These are phyloP conservation scores for Thoreauomyces humboldtii DNA, from an alignment of 192 early-diverging fungal genomes.

Conservation along the genomic window DNA sequence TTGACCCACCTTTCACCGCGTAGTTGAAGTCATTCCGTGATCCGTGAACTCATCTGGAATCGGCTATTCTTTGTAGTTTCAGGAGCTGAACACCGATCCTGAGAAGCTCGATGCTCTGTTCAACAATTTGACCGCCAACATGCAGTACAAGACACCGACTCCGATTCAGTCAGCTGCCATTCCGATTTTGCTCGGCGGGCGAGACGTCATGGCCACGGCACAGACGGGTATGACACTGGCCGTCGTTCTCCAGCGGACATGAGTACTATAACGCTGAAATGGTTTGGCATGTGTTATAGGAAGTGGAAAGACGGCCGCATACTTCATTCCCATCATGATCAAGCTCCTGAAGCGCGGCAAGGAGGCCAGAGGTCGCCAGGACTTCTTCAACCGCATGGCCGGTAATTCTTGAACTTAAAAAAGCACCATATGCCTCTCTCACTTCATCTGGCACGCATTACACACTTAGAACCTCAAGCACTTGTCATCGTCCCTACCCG, in stretches of 20 bases:
- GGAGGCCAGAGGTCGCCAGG: no score
- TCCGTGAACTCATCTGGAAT: neutral
- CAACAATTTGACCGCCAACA: constrained; percentile 71
- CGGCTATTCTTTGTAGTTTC: constrained; percentile 26
- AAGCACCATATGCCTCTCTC: no score
- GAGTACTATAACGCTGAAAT: neutral
- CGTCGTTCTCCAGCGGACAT: neutral
- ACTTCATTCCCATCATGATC: constrained; percentile 53
- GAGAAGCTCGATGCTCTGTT: constrained; percentile 53
- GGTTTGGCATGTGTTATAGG: constrained; percentile 39
- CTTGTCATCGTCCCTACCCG: constrained; percentile 93
- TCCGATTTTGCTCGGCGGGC: constrained; percentile 35
- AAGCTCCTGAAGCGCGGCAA: constrained; percentile 24
- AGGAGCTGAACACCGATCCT: constrained; percentile 50
- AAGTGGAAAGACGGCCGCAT: constrained; percentile 88
- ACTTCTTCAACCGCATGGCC: no score
- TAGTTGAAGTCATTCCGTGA: neutral
- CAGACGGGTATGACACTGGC: constrained; percentile 65
- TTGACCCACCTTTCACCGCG: neutral
- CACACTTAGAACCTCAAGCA: constrained; percentile 70
- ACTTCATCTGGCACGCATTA: no score
- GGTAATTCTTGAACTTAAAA: no score
- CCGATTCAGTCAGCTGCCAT: constrained; percentile 67
- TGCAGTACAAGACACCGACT: constrained; percentile 79
- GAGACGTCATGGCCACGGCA: constrained; percentile 84